Percentiles rank a stretch among this genome's conserved stretches.
Conservation (phyloP, 1,284 basidiomycete genomes). For the Blastosporella zonata region DNA sequence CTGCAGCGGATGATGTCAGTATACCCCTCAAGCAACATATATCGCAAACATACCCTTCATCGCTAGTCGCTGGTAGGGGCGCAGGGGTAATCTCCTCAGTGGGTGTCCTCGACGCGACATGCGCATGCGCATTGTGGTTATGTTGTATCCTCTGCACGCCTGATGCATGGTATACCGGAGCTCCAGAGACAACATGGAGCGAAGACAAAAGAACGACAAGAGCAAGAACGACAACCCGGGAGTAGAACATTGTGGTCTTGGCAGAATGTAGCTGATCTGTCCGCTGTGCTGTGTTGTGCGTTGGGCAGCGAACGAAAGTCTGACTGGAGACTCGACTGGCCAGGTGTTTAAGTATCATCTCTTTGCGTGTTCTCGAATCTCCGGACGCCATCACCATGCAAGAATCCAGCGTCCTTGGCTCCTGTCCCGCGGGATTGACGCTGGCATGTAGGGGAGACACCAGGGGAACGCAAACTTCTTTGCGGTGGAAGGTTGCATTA, state of each 20-base stretch:
- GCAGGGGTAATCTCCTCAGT: neutral
- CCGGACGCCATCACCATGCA: conserved; percentile 4
- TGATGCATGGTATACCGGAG: conserved; percentile 11
- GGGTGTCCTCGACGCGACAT: neutral
- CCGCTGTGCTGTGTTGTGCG: neutral
- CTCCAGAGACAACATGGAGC: conserved; percentile 10
- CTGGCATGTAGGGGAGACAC: neutral
- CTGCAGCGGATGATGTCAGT: neutral
- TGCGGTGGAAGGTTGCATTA: conserved; percentile 6
- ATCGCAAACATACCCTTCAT: neutral
- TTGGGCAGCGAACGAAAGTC: conserved; percentile 8
- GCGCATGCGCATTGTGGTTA: neutral
- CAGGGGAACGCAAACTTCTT: conserved; percentile 5
- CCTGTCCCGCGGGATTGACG: conserved; percentile 13
- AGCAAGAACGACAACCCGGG: conserved; percentile 13
- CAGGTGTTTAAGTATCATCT: conserved; percentile 8
- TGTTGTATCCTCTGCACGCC: conserved; percentile 6
- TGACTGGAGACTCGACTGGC: conserved; percentile 4
- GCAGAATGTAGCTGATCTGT: conserved; percentile 1
- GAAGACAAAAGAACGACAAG: conserved; percentile 14
- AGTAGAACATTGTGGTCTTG: conserved; percentile 14
- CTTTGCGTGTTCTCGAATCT: conserved; percentile 10
- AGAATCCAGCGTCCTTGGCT: conserved; percentile 6
- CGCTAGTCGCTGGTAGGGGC: neutral
- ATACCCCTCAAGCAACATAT: neutral